phyloP scores from a whole-genome alignment of 2,329 filamentous ascomycete species.

The Fusarium foetens region DNA sequence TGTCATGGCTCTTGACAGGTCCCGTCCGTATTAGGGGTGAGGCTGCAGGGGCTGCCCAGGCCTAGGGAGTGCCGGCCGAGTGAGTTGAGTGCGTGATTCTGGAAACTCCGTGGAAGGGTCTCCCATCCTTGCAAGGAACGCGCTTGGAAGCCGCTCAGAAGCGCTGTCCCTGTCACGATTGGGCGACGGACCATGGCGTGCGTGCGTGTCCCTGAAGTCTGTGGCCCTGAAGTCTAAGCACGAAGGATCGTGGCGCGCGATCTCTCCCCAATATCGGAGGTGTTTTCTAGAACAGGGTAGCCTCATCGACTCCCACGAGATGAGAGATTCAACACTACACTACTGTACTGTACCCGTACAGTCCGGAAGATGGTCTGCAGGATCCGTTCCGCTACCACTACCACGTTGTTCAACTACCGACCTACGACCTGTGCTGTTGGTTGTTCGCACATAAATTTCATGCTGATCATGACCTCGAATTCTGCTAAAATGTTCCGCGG shows the following conservation, averaged over 20 bases:
- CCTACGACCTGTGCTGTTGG: conserved; percentile 1
- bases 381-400: conserved; percentile 20
- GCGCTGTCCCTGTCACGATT: conserved; percentile 20
- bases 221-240: conserved; percentile 1
- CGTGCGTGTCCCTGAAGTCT: background rate
- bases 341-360: conserved; percentile 2
- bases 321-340: conserved; percentile 11
- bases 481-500: conserved; percentile 39
- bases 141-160: conserved; percentile 39
- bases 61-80: conserved; percentile 31
- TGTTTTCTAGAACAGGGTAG: conserved; percentile 42
- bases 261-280: conserved; percentile 33
- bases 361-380: conserved; percentile 26
- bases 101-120: conserved; percentile 34
- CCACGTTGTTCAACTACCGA: conserved; percentile 40
- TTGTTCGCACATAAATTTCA: background rate
- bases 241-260: conserved; percentile 38
- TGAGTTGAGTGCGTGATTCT: conserved; percentile 30
- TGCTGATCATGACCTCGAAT: conserved; percentile 21
- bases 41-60: conserved; percentile 7
- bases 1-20: conserved; percentile 23
- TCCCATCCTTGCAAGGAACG: conserved; percentile 40
- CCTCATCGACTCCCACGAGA: conserved; percentile 19
- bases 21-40: conserved; percentile 3
- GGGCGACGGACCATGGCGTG: conserved; percentile 19